phyloP scores from a whole-genome alignment of 2,329 filamentous ascomycete species.

The Rhynchosporium agropyri region DNA sequence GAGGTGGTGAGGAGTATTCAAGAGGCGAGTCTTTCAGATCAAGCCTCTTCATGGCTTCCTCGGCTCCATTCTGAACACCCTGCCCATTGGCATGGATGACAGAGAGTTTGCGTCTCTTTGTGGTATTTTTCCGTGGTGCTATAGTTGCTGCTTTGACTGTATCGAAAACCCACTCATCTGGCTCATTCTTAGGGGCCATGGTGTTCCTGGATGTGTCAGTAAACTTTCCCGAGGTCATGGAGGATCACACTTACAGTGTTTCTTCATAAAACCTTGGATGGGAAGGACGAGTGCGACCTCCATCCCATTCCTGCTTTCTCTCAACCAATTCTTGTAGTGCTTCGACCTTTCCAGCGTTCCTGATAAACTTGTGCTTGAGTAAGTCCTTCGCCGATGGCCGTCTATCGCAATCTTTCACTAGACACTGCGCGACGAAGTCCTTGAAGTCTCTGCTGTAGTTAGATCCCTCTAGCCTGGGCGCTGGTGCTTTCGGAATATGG shows the following conservation, averaged over 20 bases:
- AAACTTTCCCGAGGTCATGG: not conserved
- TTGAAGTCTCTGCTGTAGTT: slow-evolving; percentile 88
- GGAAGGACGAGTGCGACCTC: slow-evolving; percentile 66
- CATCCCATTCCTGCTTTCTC: slow-evolving; percentile 81
- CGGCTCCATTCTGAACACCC: slow-evolving; percentile 43
- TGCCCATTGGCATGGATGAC: slow-evolving; percentile 53
- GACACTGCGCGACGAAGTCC: slow-evolving; percentile 87
- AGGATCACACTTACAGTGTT: slow-evolving; percentile 61
- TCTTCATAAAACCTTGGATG: slow-evolving; percentile 91
- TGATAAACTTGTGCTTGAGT: slow-evolving; percentile 85
- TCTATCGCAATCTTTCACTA: slow-evolving; percentile 88
- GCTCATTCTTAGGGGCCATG: slow-evolving; percentile 66
- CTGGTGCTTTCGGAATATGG: slow-evolving; percentile 83
- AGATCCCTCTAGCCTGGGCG: slow-evolving; percentile 79
- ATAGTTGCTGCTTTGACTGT: slow-evolving; percentile 77
- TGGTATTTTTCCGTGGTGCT: slow-evolving; percentile 55
- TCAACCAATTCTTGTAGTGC: slow-evolving; percentile 84
- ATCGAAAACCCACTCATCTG: slow-evolving; percentile 94
- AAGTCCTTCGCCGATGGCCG: slow-evolving; percentile 85
- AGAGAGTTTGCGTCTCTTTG: slow-evolving; percentile 58
- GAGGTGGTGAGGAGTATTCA: slow-evolving; percentile 56
- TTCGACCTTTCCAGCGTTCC: slow-evolving; percentile 84
- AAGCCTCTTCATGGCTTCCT: slow-evolving; percentile 62
- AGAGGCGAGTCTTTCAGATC: slow-evolving; percentile 64
- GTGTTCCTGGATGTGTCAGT: slow-evolving; percentile 54